A percentile compares a stretch with the other conserved stretches of the same genome.
phyloP scores from a whole-genome alignment of 768 basidiomycete genomes.

The Russula lepida region DNA sequence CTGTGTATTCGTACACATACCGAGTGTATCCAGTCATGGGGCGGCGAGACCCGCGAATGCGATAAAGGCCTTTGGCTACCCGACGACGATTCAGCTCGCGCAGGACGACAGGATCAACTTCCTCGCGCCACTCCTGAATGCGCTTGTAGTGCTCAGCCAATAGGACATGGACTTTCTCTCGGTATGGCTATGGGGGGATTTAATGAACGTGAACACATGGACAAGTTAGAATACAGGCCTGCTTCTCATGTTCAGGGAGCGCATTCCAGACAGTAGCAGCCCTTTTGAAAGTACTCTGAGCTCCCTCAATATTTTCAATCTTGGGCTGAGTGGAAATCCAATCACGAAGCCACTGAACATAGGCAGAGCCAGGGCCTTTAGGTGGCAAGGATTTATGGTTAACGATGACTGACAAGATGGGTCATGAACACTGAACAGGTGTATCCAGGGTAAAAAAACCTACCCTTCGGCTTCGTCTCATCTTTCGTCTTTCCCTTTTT shows the following conservation, averaged over 20 bases:
- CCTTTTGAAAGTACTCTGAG: not conserved
- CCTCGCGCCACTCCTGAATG: slow-evolving; percentile 5
- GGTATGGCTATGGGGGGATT: not conserved
- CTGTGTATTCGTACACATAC: not conserved
- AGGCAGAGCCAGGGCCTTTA: not conserved
- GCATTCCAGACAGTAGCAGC: not conserved
- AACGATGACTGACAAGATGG: not conserved
- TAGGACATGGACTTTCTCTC: not conserved
- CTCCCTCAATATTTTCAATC: accelerated
- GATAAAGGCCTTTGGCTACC: not conserved
- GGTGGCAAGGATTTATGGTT: not conserved
- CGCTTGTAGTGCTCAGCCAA: not conserved
- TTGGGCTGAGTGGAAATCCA: slow-evolving; percentile 3
- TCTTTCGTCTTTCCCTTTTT: not conserved
- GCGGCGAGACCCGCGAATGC: not conserved
- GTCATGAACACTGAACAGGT: not conserved
- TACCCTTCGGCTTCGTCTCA: not conserved
- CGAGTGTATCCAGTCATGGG: not conserved
- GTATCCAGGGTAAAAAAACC: not conserved
- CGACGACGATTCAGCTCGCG: slow-evolving; percentile 14
- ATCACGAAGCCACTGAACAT: not conserved
- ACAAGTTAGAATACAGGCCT: not conserved
- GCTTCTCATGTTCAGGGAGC: slow-evolving; percentile 14
- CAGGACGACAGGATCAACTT: slow-evolving; percentile 2
- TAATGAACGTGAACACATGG: not conserved